Percentiles rank a stretch among this genome's conserved stretches.
phyloP scores from a whole-genome alignment of 305 asterid species.

The Petunia hybrid region DNA sequence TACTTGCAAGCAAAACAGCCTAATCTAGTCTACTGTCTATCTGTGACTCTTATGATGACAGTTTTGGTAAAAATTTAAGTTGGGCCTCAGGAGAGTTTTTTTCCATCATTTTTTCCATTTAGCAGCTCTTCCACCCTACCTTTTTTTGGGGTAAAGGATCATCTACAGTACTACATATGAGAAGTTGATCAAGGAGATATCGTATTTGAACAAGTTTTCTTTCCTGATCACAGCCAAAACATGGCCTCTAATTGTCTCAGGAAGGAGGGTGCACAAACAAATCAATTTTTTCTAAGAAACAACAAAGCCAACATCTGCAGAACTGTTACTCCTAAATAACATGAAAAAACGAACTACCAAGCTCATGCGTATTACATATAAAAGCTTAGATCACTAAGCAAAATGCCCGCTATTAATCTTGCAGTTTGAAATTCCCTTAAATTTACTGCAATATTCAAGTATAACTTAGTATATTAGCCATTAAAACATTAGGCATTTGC shows the following conservation, averaged over 20 bases:
- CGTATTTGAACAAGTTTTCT: neutral
- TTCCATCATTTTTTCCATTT: neutral
- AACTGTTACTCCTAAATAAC: neutral
- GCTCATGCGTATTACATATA: neutral
- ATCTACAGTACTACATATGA: neutral
- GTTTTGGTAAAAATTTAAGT: neutral
- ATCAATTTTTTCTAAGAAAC: neutral
- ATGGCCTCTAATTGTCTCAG: too few relatives aligned
- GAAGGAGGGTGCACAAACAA: too few relatives aligned
- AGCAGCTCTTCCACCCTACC: neutral
- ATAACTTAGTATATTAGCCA: neutral
- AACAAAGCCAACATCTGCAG: slow-evolving; percentile 14
- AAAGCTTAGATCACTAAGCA: neutral
- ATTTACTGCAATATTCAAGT: slow-evolving; percentile 9
- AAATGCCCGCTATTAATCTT: neutral
- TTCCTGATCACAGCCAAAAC: neutral
- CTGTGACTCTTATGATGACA: neutral
- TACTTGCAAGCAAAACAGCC: neutral
- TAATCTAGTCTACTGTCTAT: neutral
- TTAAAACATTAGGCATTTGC: neutral
- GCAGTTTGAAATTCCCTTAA: too few relatives aligned
- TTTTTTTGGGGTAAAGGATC: neutral
- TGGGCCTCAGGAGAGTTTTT: neutral
- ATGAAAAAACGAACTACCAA: neutral
- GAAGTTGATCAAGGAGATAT: neutral